phyloP scores from a whole-genome alignment of 805 yeast genomes.

The Pichia scutulata region DNA sequence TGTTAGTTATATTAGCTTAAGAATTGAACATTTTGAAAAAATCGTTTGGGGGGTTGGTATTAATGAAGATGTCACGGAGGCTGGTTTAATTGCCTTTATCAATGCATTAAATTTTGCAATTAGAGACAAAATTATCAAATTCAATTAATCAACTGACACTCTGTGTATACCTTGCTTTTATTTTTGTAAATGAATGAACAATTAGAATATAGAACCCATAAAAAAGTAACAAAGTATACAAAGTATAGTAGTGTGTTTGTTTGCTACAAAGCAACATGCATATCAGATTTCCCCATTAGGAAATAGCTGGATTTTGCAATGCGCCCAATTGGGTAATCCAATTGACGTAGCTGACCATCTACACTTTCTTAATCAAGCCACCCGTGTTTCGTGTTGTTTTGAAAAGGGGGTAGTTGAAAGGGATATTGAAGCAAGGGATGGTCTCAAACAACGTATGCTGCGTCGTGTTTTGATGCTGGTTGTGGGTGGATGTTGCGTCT shows the following conservation, averaged over 20 bases:
- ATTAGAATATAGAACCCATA: no score
- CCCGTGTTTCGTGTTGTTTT: neutral
- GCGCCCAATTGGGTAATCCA: neutral
- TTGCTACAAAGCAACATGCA: neutral
- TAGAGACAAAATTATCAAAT: slow-evolving; percentile 17
- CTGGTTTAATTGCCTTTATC: slow-evolving; percentile 43
- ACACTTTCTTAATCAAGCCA: neutral
- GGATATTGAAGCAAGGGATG: no score
- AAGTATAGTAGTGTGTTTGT: no score
- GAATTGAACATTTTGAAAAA: slow-evolving; percentile 5
- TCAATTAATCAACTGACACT: no score
- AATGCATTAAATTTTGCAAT: slow-evolving; percentile 37
- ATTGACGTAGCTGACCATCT: neutral
- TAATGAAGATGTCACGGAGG: slow-evolving; percentile 48
- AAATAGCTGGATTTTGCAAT: neutral
- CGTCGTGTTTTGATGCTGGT: no score
- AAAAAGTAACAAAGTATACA: no score
- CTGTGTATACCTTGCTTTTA: no score
- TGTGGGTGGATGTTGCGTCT: no score
- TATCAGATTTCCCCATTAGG: neutral
- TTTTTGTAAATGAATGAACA: neutral
- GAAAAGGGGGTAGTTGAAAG: neutral
- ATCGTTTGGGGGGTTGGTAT: slow-evolving; percentile 51
- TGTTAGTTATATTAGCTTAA: slow-evolving; percentile 51
- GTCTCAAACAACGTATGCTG: no score